These are phyloP conservation scores for Trichophyton equinum DNA, from an alignment of 2,329 filamentous ascomycete species.

Conservation along the genomic window DNA sequence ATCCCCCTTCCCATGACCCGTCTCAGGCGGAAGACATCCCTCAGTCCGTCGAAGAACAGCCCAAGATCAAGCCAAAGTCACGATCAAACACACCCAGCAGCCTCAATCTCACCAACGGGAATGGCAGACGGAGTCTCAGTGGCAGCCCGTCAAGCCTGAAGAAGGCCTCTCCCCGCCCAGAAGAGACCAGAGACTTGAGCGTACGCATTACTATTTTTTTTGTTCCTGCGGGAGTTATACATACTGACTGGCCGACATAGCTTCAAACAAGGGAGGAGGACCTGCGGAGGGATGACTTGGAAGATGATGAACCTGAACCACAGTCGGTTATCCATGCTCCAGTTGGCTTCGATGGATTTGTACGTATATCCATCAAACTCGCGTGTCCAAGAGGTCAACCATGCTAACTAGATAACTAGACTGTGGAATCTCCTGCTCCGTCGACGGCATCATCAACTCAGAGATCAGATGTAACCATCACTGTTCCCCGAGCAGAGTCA, in stretches of 20 bases:
- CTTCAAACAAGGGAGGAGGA: constrained; percentile 21
- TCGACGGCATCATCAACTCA: constrained; percentile 20
- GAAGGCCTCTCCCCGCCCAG: neutral
- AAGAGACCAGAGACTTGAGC: neutral
- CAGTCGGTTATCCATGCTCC: constrained; percentile 87
- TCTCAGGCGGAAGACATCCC: neutral
- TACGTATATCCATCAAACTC: constrained; percentile 26
- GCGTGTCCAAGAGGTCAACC: neutral
- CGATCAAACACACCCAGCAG: neutral
- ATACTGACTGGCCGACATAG: constrained; percentile 15
- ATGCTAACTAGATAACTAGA: constrained; percentile 8
- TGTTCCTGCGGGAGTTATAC: too few species aligned
- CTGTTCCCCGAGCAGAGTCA: constrained; percentile 8
- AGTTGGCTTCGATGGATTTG: constrained; percentile 68
- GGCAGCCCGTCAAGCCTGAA: neutral
- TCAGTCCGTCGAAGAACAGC: neutral
- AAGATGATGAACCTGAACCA: constrained; percentile 55
- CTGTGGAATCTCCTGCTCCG: constrained; percentile 9
- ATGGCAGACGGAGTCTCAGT: neutral
- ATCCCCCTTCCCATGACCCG: neutral
- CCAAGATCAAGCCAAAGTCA: neutral
- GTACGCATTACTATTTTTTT: neutral
- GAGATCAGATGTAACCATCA: constrained; percentile 24
- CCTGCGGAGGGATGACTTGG: constrained; percentile 17
- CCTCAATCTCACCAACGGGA: constrained; percentile 2